A percentile compares a stretch with the other conserved stretches of the same genome.
Evolutionary conservation across 2,329 filamentous ascomycete species (phyloP).

Genomic region (Cryphonectria carpinicola): DNA sequence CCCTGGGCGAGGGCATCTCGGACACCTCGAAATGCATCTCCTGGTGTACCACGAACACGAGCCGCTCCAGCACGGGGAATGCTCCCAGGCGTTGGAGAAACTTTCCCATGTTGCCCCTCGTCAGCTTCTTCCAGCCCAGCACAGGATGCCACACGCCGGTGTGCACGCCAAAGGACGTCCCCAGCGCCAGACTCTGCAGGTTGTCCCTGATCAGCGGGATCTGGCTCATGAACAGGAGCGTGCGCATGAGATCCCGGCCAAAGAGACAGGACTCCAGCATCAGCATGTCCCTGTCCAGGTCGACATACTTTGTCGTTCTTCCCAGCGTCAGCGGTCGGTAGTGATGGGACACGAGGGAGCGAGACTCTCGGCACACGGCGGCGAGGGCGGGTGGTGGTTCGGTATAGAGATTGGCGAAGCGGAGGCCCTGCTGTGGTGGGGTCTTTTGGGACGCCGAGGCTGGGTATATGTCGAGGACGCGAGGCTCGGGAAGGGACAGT

Average conservation of each 20-base stretch:
- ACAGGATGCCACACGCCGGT: slow-evolving; percentile 51
- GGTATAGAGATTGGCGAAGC: slow-evolving; percentile 51
- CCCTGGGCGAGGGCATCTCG: slow-evolving; percentile 32
- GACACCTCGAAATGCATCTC: slow-evolving; percentile 52
- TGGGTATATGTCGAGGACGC: slow-evolving; percentile 53
- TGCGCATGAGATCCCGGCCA: slow-evolving; percentile 50
- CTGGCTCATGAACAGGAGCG: slow-evolving; percentile 50
- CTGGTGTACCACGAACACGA: slow-evolving; percentile 52
- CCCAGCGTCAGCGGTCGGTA: slow-evolving; percentile 51
- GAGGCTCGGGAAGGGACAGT: slow-evolving; percentile 47
- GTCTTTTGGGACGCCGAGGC: slow-evolving; percentile 47
- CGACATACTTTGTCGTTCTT: slow-evolving; percentile 51
- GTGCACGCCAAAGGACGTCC: slow-evolving; percentile 51
- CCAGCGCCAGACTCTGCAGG: slow-evolving; percentile 47
- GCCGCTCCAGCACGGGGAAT: slow-evolving; percentile 45
- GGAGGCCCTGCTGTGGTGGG: slow-evolving; percentile 45
- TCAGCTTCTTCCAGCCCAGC: slow-evolving; percentile 46
- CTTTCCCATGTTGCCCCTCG: slow-evolving; percentile 48
- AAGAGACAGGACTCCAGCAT: slow-evolving; percentile 53
- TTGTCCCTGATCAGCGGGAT: slow-evolving; percentile 48
- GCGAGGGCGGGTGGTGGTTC: slow-evolving; percentile 50
- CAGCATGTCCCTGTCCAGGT: slow-evolving; percentile 50
- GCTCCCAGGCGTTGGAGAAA: slow-evolving; percentile 46
- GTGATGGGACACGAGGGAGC: slow-evolving; percentile 46
- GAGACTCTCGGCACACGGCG: slow-evolving; percentile 49